Percentiles rank a stretch among this genome's conserved stretches.
Evolutionary conservation across 768 basidiomycete species (phyloP).

Genomic region (Boletellus ananas): DNA sequence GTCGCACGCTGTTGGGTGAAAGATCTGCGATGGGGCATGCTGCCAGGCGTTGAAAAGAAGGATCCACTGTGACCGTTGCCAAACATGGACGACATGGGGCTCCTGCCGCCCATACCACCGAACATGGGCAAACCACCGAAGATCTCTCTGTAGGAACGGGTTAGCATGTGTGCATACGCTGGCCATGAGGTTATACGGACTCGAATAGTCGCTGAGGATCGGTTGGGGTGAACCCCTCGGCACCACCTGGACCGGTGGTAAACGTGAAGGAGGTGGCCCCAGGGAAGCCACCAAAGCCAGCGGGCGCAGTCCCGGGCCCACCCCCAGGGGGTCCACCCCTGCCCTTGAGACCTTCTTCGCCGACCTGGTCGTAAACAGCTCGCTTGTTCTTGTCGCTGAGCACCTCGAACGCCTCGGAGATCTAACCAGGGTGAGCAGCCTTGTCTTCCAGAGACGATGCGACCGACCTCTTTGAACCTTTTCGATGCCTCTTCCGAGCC

Average conservation of each 20-base stretch:
- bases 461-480: conserved; percentile 86
- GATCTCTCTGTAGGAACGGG: conserved; percentile 44
- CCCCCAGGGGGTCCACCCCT: conserved; percentile 54
- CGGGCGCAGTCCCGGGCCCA: conserved; percentile 26
- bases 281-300: conserved; percentile 45
- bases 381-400: conserved; percentile 86
- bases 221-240: conserved; percentile 62
- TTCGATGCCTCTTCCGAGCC: conserved; percentile 81
- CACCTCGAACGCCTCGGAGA: conserved; percentile 95
- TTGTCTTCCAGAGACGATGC: too few relatives aligned
- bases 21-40: conserved; percentile 50
- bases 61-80: conserved; percentile 40
- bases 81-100: conserved; percentile 31
- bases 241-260: conserved; percentile 40
- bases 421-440: conserved; percentile 38
- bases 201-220: conserved; percentile 90
- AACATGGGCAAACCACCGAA: conserved; percentile 42
- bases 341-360: conserved; percentile 91
- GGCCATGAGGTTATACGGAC: conserved; percentile 42
- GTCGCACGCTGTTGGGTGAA: conserved; percentile 27
- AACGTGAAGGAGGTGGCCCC: conserved; percentile 56
- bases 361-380: conserved; percentile 86
- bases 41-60: conserved; percentile 45
- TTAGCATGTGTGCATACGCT: not conserved
- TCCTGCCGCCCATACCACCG: conserved; percentile 37